Evolutionary conservation across 208 protist species (phyloP).

Genomic region (Wallacemonas sp.): DNA sequence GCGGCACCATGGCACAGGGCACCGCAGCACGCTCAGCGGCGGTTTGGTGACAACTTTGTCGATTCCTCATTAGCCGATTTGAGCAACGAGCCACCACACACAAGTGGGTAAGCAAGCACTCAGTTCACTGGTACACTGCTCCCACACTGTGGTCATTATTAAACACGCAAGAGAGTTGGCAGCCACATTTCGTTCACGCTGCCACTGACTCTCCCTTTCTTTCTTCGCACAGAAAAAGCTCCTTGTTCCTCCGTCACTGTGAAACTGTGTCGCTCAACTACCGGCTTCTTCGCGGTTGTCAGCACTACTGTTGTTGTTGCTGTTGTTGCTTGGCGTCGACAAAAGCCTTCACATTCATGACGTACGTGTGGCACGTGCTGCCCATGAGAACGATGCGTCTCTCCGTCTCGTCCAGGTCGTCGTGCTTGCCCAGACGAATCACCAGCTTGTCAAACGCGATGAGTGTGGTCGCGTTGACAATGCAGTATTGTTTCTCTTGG

Average conservation of each 20-base stretch:
- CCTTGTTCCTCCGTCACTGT: too few species aligned
- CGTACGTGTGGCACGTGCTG: slow-evolving; percentile 50
- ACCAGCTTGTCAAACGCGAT: slow-evolving; percentile 50
- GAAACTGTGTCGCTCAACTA: too few species aligned
- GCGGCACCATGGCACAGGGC: too few species aligned
- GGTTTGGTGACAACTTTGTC: too few species aligned
- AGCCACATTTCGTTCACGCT: neutral
- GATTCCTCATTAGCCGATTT: too few species aligned
- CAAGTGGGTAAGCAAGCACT: too few species aligned
- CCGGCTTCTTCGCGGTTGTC: too few species aligned
- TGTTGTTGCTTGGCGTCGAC: slow-evolving; percentile 24
- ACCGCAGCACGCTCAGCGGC: too few species aligned
- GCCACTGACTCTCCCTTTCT: neutral
- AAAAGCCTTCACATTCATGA: slow-evolving; percentile 58
- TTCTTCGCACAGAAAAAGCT: too few species aligned
- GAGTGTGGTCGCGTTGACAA: slow-evolving; percentile 67
- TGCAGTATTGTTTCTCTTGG: slow-evolving; percentile 74
- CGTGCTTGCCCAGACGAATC: slow-evolving; percentile 9
- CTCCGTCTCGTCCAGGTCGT: slow-evolving; percentile 25
- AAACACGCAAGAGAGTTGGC: neutral
- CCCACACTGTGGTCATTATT: too few species aligned
- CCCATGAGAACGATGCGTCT: slow-evolving; percentile 61
- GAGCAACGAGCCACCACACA: too few species aligned
- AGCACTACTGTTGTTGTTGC: neutral
- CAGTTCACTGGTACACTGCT: too few species aligned